These are phyloP conservation scores for Phytophthora rubi DNA, from an alignment of 352 stramenopile genomes.

Conservation along the genomic window DNA sequence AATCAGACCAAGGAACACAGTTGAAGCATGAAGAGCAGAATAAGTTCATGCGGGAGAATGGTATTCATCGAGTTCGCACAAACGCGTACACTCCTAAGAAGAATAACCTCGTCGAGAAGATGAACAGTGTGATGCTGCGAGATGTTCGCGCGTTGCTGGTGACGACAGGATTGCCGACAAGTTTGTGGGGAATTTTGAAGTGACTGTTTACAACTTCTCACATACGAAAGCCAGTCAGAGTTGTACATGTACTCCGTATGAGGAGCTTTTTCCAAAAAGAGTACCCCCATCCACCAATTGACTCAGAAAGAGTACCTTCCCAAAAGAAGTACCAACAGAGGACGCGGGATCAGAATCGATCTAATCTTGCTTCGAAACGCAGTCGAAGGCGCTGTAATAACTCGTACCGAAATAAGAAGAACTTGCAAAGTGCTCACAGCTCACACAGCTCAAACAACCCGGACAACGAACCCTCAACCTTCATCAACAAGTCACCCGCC, in stretches of 20 bases:
- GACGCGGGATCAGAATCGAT: no score
- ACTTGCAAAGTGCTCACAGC: no score
- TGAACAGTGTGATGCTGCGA: neutral
- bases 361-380: no score
- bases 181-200: slow-evolving; percentile 8
- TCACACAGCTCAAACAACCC: no score
- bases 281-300: no score
- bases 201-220: slow-evolving; percentile 4
- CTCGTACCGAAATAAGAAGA: no score
- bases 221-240: slow-evolving; percentile 9
- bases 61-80: neutral
- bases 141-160: slow-evolving; percentile 7
- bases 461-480: no score
- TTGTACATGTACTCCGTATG: neutral
- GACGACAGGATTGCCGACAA: slow-evolving; percentile 1
- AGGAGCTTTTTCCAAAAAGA: no score
- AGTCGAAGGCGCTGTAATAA: no score
- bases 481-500: no score
- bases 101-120: neutral
- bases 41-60: slow-evolving; percentile 1
- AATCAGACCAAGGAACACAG: neutral
- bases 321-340: no score
- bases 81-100: slow-evolving; percentile 5
- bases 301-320: no score
- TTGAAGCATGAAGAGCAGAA: slow-evolving; percentile 3